A percentile compares a stretch with the other conserved stretches of the same genome.
Evolutionary conservation across 768 basidiomycete species (phyloP).

Genomic region (Grammothele lineata): DNA sequence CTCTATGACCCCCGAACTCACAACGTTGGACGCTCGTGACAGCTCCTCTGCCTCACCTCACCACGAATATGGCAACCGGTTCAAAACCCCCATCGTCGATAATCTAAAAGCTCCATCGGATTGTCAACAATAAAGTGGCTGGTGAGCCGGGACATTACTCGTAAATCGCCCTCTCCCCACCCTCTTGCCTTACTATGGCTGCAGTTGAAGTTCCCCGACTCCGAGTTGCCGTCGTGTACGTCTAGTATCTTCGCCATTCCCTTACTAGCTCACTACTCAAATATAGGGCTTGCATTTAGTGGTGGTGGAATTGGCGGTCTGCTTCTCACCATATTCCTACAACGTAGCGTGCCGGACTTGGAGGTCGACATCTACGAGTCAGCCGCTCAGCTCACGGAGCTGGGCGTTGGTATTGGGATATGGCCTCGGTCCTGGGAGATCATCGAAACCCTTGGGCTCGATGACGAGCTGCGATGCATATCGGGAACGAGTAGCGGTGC

Average conservation of each 20-base stretch:
- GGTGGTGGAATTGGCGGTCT: conserved; percentile 1
- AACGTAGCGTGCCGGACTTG: background rate
- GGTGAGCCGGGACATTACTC: background rate
- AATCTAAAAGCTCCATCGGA: background rate
- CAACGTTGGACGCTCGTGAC: background rate
- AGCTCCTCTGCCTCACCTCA: background rate
- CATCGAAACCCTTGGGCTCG: conserved; percentile 35
- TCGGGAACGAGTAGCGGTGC: conserved; percentile 14
- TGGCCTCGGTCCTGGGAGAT: conserved; percentile 44
- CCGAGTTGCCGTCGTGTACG: background rate
- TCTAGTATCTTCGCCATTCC: background rate
- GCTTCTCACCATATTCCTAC: background rate
- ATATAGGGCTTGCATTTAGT: background rate
- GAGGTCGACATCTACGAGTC: conserved; percentile 42
- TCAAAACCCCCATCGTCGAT: too few relatives aligned
- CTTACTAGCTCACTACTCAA: background rate
- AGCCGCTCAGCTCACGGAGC: conserved; percentile 33
- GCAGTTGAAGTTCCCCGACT: background rate
- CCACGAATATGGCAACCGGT: too few relatives aligned
- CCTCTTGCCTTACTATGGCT: background rate
- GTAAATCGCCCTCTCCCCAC: background rate
- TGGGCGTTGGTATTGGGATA: conserved; percentile 43
- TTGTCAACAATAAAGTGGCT: background rate
- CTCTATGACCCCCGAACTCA: too few relatives aligned
- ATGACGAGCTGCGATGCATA: conserved; percentile 27